These are phyloP conservation scores for Fusarium sp. DNA, from an alignment of 2,329 filamentous ascomycete genomes.

Conservation along the genomic window DNA sequence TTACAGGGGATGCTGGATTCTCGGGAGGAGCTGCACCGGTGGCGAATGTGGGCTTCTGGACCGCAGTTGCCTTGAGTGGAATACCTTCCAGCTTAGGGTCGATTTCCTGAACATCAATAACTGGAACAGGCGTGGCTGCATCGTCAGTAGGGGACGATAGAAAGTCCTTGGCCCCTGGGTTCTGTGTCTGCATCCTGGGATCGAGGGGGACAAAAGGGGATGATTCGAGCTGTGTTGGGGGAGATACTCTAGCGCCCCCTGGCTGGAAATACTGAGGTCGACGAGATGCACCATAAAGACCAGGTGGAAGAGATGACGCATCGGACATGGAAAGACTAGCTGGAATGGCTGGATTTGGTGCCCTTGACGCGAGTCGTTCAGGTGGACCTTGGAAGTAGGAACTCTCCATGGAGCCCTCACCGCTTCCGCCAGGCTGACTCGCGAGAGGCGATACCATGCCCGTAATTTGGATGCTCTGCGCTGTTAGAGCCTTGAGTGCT, in stretches of 20 bases:
- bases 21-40: constrained; percentile 47
- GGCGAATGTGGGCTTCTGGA: constrained; percentile 66
- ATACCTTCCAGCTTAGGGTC: constrained; percentile 72
- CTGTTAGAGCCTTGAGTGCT: constrained; percentile 49
- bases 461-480: constrained; percentile 48
- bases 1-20: constrained; percentile 49
- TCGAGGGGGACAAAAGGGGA: constrained; percentile 57
- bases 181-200: constrained; percentile 58
- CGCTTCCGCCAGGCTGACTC: constrained; percentile 46
- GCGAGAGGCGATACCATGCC: constrained; percentile 50
- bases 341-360: constrained; percentile 33
- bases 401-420: constrained; percentile 41
- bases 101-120: constrained; percentile 69
- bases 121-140: constrained; percentile 53
- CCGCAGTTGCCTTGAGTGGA: constrained; percentile 65
- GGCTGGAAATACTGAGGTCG: constrained; percentile 51
- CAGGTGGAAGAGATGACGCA: constrained; percentile 49
- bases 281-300: constrained; percentile 52
- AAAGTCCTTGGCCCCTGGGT: constrained; percentile 54
- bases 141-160: constrained; percentile 51
- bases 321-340: constrained; percentile 39
- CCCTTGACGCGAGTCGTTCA: constrained; percentile 35
- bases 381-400: constrained; percentile 41
- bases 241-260: constrained; percentile 52
- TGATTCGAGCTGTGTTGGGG: constrained; percentile 52